Evolutionary conservation across 192 early-diverging fungal species (phyloP).

Genomic region (Rhizoclosmatium sp.): DNA sequence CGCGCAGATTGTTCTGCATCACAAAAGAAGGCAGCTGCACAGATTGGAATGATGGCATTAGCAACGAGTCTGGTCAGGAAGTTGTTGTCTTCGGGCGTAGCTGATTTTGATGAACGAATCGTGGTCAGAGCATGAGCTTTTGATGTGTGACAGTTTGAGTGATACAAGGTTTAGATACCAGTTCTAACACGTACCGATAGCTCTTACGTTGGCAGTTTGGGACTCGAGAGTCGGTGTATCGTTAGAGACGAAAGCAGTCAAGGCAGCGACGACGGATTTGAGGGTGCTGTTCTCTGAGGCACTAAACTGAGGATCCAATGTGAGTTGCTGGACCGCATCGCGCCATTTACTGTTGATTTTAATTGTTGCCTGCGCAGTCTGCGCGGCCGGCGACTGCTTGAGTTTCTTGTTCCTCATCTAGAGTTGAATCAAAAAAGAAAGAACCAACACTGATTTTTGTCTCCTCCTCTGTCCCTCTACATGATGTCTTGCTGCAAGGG

Average conservation of each 20-base stretch:
- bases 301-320: not conserved
- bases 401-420: not conserved
- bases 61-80: not conserved
- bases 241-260: not conserved
- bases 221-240: not conserved
- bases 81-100: not conserved
- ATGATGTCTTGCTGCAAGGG: too few species aligned
- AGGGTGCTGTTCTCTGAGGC: not conserved
- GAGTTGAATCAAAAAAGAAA: not conserved
- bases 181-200: not conserved
- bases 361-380: not conserved
- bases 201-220: not conserved
- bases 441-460: too few species aligned
- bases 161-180: not conserved
- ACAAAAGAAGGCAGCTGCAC: conserved; percentile 19
- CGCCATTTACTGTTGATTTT: not conserved
- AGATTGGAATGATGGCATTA: not conserved
- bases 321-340: not conserved
- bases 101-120: not conserved
- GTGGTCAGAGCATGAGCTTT: not conserved
- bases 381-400: not conserved
- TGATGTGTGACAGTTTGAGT: not conserved
- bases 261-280: not conserved
- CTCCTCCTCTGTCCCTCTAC: too few species aligned
- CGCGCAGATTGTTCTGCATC: not conserved